These are phyloP conservation scores for Trametes meyenii DNA, from an alignment of 768 basidiomycete species.

Conservation along the genomic window DNA sequence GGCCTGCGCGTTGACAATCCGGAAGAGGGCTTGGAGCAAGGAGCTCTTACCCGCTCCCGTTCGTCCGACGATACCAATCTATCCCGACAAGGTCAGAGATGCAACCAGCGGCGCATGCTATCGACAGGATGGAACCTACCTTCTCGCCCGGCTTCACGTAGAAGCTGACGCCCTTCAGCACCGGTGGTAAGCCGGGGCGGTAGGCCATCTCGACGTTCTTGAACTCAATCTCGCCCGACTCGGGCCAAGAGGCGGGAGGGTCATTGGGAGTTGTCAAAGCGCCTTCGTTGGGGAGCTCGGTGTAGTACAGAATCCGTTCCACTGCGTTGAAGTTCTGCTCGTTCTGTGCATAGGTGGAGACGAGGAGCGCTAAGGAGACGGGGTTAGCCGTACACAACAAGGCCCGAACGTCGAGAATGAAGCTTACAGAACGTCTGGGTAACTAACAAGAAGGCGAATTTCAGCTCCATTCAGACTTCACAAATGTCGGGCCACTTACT, in stretches of 20 bases:
- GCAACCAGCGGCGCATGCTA: background rate
- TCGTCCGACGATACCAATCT: constrained; percentile 52
- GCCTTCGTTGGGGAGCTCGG: constrained; percentile 61
- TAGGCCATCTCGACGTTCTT: constrained; percentile 79
- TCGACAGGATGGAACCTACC: constrained; percentile 41
- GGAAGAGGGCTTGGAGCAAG: constrained; percentile 39
- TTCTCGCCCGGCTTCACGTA: constrained; percentile 78
- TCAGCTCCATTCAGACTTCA: background rate
- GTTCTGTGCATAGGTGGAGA: constrained; percentile 58
- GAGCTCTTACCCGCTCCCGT: constrained; percentile 59
- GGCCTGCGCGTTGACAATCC: constrained; percentile 59
- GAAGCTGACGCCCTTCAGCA: constrained; percentile 81
- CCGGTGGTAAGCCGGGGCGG: constrained; percentile 84
- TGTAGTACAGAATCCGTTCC: constrained; percentile 71
- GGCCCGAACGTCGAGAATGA: background rate
- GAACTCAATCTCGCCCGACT: constrained; percentile 70
- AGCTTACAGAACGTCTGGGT: constrained; percentile 56
- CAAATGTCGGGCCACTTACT: constrained; percentile 40
- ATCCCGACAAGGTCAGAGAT: background rate
- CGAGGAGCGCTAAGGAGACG: constrained; percentile 48
- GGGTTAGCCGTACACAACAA: background rate
- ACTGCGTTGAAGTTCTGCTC: constrained; percentile 77
- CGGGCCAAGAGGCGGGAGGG: constrained; percentile 74
- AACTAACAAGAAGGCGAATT: constrained; percentile 35
- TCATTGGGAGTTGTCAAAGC: constrained; percentile 43